Conservation (phyloP, 1,139 yeast genomes). For the Magnusiomyces fungicola region DNA sequence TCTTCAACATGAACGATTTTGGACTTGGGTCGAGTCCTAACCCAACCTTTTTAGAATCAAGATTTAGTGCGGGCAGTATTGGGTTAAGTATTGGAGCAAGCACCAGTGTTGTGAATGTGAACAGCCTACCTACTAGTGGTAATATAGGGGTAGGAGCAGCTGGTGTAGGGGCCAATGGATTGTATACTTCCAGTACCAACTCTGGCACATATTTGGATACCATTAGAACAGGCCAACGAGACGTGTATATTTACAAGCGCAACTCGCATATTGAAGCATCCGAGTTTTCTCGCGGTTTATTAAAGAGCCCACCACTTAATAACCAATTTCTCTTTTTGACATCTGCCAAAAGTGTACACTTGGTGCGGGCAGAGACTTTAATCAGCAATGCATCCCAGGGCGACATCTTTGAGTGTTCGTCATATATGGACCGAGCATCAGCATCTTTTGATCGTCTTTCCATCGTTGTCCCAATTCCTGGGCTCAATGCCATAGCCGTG, state of each 20-base stretch:
- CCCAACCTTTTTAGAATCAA: no score
- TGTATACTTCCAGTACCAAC: not conserved
- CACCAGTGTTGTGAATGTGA: no score
- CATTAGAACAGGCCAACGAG: conserved; percentile 1
- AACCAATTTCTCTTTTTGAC: conserved; percentile 42
- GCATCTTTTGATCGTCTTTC: conserved; percentile 31
- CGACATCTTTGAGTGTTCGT: conserved; percentile 38
- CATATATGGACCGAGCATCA: conserved; percentile 18
- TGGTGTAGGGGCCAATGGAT: no score
- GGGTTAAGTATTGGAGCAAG: no score
- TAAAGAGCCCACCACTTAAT: conserved; percentile 40
- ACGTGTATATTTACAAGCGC: conserved; percentile 7
- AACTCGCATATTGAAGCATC: not conserved
- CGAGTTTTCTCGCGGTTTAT: conserved; percentile 32
- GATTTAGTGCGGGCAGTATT: no score
- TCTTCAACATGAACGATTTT: no score
- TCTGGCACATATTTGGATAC: not conserved
- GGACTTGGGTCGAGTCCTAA: no score
- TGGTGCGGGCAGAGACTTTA: conserved; percentile 46
- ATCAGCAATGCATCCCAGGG: conserved; percentile 47
- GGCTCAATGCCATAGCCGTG: conserved; percentile 44
- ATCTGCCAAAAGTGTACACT: conserved; percentile 21
- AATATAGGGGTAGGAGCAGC: conserved; percentile 1
- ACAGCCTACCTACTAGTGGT: no score
- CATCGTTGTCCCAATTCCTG: not conserved